Base-by-base conservation (phyloP, 1,139 yeast genomes). In the Candida sp. region DNA sequence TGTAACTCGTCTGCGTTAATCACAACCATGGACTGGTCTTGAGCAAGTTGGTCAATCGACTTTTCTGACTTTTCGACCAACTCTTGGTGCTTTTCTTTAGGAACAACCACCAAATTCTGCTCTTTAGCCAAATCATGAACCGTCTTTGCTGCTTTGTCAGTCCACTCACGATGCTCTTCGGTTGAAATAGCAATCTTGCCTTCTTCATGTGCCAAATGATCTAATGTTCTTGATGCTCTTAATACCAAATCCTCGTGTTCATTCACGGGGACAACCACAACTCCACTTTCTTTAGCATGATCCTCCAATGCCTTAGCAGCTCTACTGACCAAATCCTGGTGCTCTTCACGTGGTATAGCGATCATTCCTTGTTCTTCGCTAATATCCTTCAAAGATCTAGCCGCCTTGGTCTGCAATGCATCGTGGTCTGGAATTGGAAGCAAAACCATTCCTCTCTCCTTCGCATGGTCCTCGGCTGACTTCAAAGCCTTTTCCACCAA, bases 381-480 rank as follows among this genome's bases (percentile, higher is more conserved):
- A 31, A 44, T 32, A 9, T 49, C 50, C 27, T 41, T 39, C 32
- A 49, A 31, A 4, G 50, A 28, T 31, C 46, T 41, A 6, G 43
- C 27, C 25, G 52, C 52, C 12, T 44, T 35, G 11, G 6, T 26
- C 6, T 39, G 31, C 34, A 50, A 55, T 22, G 51, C 44, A 5
- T 50, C 48, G 31, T 46, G 48, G 2, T 40, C 44, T 9, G 37
- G 40, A 22, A 5, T 23, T 3, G 47, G 22, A 6, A 52, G 31
- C 11, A 49, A 17, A 11, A 42, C 31, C 55, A 61, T 47, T 8
- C 58, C 54, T 17, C 46, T 49, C 25, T 53, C 56, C 11, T 46
- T 41, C 2, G 67, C 66, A n/a, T 52, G 49, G 3, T 49, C 56
- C 42, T 56, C 59, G 7, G 60, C 51, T 5, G 67, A 44, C 34